phyloP scores from a whole-genome alignment of 805 yeast species.

The Wickerhamiella lipophila region DNA sequence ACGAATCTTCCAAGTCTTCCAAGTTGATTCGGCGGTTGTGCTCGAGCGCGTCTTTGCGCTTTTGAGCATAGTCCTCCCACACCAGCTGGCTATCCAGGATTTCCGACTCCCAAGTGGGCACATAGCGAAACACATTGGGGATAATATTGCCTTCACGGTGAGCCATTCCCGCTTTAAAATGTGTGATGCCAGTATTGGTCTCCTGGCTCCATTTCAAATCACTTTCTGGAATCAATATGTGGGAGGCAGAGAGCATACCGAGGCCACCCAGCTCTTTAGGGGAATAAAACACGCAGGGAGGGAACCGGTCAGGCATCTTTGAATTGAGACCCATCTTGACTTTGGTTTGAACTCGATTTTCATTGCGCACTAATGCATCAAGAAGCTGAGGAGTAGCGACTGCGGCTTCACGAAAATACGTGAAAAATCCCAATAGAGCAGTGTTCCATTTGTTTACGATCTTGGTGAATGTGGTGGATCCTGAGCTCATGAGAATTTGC shows the following conservation, averaged over 20 bases:
- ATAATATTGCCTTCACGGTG: constrained; percentile 59
- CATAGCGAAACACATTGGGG: constrained; percentile 87
- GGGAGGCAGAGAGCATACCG: constrained; percentile 96
- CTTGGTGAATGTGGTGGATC: constrained; percentile 88
- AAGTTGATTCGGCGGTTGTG: constrained; percentile 76
- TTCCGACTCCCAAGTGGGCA: constrained; percentile 95
- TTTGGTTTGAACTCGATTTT: constrained; percentile 83
- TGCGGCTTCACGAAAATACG: constrained; percentile 89
- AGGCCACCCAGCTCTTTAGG: constrained; percentile 96
- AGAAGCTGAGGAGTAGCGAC: constrained; percentile 66
- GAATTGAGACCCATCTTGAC: constrained; percentile 92
- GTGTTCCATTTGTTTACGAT: constrained; percentile 95
- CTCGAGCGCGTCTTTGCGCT: constrained; percentile 73
- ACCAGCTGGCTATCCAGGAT: constrained; percentile 87
- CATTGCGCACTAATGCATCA: constrained; percentile 77
- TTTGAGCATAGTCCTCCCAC: constrained; percentile 93
- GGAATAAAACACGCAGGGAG: constrained; percentile 96
- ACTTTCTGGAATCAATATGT: constrained; percentile 84
- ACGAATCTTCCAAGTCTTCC: constrained; percentile 85
- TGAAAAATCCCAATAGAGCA: constrained; percentile 68
- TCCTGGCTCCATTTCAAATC: constrained; percentile 86
- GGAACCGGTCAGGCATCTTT: constrained; percentile 96
- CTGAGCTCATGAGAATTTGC: constrained; percentile 87
- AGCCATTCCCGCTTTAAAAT: constrained; percentile 87
- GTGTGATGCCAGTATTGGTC: constrained; percentile 88